These are phyloP conservation scores for Podospora pseudocomata DNA, from an alignment of 495 filamentous ascomycete species.

Conservation along the genomic window DNA sequence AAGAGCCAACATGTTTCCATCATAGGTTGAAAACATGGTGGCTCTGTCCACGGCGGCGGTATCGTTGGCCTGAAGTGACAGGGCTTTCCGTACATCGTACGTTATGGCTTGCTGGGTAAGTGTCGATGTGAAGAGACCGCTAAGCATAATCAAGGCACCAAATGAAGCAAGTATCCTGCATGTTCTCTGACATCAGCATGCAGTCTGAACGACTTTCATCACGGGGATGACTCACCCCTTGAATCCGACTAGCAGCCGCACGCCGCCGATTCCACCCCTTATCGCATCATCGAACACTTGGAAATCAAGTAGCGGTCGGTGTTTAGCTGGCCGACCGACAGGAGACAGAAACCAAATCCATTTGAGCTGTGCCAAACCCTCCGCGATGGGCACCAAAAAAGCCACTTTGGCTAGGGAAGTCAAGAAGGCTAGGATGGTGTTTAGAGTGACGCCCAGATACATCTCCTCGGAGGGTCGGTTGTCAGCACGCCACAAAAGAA, in stretches of 20 bases:
- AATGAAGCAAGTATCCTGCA: slow-evolving; percentile 35
- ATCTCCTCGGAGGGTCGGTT: slow-evolving; percentile 37
- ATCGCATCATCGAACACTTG: slow-evolving; percentile 42
- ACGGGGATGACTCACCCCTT: slow-evolving; percentile 15
- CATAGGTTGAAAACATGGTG: slow-evolving; percentile 16
- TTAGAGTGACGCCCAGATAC: slow-evolving; percentile 45
- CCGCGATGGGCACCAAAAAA: slow-evolving; percentile 38
- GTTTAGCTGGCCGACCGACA: neutral
- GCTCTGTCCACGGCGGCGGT: slow-evolving; percentile 28
- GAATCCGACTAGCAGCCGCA: slow-evolving; percentile 32
- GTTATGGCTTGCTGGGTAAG: slow-evolving; percentile 44
- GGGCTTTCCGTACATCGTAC: slow-evolving; percentile 27
- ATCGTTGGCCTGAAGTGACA: slow-evolving; percentile 32
- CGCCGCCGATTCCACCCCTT: slow-evolving; percentile 36
- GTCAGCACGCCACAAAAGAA: slow-evolving; percentile 37
- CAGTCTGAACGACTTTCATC: neutral
- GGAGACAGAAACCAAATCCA: slow-evolving; percentile 43
- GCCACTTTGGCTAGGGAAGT: slow-evolving; percentile 40
- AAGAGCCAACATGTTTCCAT: slow-evolving; percentile 14
- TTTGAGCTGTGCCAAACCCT: slow-evolving; percentile 43
- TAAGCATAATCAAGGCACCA: slow-evolving; percentile 38
- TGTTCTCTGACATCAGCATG: neutral
- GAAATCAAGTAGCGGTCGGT: slow-evolving; percentile 39
- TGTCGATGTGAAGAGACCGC: slow-evolving; percentile 39
- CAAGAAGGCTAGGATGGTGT: slow-evolving; percentile 44